Base-by-base conservation (phyloP, 176 grass and related monocot species). In the Musa acuminata region DNA sequence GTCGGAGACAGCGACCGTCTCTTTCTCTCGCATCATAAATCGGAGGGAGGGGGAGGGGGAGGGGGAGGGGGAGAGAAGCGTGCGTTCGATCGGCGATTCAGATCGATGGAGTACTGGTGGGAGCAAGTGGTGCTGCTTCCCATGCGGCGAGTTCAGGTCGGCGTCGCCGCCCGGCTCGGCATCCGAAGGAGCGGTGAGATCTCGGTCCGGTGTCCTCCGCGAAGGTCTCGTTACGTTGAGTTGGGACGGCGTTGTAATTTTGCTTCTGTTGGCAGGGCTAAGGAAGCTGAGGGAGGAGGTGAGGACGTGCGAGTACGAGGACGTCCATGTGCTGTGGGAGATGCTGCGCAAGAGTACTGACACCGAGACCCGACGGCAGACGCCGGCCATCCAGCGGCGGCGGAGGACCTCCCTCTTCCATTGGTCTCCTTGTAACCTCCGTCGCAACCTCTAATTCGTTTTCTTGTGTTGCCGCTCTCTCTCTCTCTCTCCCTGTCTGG, bases 291-390 rank as follows among this genome's bases (percentile, higher is more conserved):
- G 71, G 13, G 68, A 77, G 70, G 92, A 91, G 17, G 86, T 96
- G 71, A 85, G 79, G 24, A 87, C 86, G 52, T 89, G 92, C 81
- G 85, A 96, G 84, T 96, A 96, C 77, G 55, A 57, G 59, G 92
- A 96, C 59, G 84, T 96, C 17, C 92, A 82, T 57, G 88, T 96
- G 79, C 91, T 91, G 86, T 91, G 92, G 88, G 82, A 83, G 82
- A 86, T 91, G 84, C 88, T 96, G 77, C 64, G 72, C 35, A 67
- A 51, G 55, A 76, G 77, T 62, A 8, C 57, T 6, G 57, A n/a
- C 14, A 62, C 12, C 64, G 70, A 72, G 70, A 53, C 52, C n/a
- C 9, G n/a, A 1, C 70, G 70, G n/a, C 2, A 17, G 1, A 2
- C 17, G 51, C 70, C 8, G 9, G 2, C 10, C 17, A 52, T 21